Percentiles rank a stretch among this genome's conserved stretches.
Conservation (phyloP, 805 yeast genomes). For the Kodamaea kakaduensis region DNA sequence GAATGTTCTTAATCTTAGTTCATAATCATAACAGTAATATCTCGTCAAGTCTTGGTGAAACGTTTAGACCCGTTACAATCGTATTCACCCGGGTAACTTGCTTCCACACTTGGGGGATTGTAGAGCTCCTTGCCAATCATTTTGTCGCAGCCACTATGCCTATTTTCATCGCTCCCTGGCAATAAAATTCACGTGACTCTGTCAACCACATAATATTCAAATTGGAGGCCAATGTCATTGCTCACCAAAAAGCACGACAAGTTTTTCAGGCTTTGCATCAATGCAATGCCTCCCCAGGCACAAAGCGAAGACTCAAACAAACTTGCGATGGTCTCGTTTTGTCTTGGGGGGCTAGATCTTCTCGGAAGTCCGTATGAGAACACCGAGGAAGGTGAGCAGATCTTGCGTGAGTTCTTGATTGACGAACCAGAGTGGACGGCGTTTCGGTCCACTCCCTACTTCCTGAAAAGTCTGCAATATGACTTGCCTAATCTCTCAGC, state of each 20-base stretch:
- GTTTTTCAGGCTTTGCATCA: conserved; percentile 50
- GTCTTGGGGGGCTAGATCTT: conserved; percentile 57
- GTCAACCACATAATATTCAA: too few species aligned
- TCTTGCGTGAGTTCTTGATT: conserved; percentile 45
- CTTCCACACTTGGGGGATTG: too few species aligned
- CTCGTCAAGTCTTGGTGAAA: too few species aligned
- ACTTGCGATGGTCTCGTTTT: conserved; percentile 66
- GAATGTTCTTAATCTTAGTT: too few species aligned
- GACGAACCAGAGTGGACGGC: conserved; percentile 35
- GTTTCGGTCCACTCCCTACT: conserved; percentile 57
- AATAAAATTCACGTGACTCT: too few species aligned
- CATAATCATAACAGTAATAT: too few species aligned
- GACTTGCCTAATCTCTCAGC: conserved; percentile 68
- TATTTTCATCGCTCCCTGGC: too few species aligned
- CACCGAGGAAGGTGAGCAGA: conserved; percentile 33
- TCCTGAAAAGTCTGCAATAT: conserved; percentile 33
- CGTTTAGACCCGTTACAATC: too few species aligned
- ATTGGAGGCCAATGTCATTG: conserved; percentile 3
- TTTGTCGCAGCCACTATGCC: too few species aligned
- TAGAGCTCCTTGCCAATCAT: too few species aligned
- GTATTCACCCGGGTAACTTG: too few species aligned
- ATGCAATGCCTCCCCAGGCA: conserved; percentile 49
- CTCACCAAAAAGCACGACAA: conserved; percentile 29
- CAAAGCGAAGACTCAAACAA: conserved; percentile 68
- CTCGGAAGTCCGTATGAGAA: conserved; percentile 26